Evolutionary conservation across 1,139 yeast species (phyloP), one percentile per base, ranked within the genome.

Genomic region (Blastobotrys malaysiensis): DNA sequence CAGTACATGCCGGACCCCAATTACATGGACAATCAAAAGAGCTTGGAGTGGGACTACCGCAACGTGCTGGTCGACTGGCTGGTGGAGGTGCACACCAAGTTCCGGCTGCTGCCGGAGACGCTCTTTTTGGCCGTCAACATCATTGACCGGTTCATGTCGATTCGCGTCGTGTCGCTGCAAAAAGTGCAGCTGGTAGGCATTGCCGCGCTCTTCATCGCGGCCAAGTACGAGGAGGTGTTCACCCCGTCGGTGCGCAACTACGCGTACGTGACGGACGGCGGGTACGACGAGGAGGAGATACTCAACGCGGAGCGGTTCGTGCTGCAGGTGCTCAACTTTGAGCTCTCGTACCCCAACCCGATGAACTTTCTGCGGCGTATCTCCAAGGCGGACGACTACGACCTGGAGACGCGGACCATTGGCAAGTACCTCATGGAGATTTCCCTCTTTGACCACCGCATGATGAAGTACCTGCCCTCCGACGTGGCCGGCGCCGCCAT

Each of bases 341-440:
- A 88, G 69, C 77, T 90, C 65, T 86, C 88, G 64, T 89, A 87
- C 67, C 97, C 97, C 53, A 89, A 89, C 67, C 97, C 98, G 56
- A 86, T 91, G 90, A 90, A 90, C 72, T 91, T 90, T 67, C 75
- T 91, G 64, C 82, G 98, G 69, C 81, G 98, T 68, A 88, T 89
- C 55, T 88, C 96, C 51, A 89, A 89, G 70, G 98, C 98, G 45
- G 98, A 91, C 71, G 93, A 88, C 70, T 91, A 90, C 74, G 96
- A 90, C 70, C 88, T 89, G 57, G 93, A 88, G 71, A 83, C 95
- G 52, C 83, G 98, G 70, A 90, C 97, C 13, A 79, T 91, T 62
- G 98, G 96, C 36, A 91, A 91, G 72, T 91, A 89, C 69, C 75
- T 91, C 56, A 73, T 91, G 58, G 98, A 91, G 69, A 84, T 90